Evolutionary conservation across 1,284 basidiomycete genomes (phyloP).

Genomic region (Naganishia albida): DNA sequence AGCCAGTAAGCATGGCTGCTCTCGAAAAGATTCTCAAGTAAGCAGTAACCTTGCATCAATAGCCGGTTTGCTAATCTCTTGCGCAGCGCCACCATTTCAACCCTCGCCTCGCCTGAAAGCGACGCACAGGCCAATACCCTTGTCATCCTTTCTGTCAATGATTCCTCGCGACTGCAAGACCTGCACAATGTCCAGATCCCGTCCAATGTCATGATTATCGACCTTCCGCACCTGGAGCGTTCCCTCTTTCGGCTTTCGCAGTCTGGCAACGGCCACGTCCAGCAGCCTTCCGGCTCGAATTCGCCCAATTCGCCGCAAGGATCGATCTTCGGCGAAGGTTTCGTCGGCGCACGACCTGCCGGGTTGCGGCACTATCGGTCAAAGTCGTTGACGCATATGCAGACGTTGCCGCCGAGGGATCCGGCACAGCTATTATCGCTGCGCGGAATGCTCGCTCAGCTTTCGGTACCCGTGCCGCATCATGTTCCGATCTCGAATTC

Average conservation of each 20-base stretch:
- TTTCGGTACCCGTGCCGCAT: slow-evolving; percentile 50
- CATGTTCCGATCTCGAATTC: slow-evolving; percentile 53
- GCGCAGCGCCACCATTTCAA: slow-evolving; percentile 65
- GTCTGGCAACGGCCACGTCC: not conserved
- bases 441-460: slow-evolving; percentile 44
- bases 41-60: slow-evolving; percentile 19
- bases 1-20: slow-evolving; percentile 67
- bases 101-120: slow-evolving; percentile 71
- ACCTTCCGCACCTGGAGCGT: slow-evolving; percentile 65
- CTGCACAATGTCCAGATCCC: slow-evolving; percentile 59
- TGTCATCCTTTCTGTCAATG: slow-evolving; percentile 71
- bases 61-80: not conserved
- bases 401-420: not conserved
- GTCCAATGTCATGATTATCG: slow-evolving; percentile 69
- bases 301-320: slow-evolving; percentile 24
- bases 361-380: slow-evolving; percentile 18
- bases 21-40: slow-evolving; percentile 69
- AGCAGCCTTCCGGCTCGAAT: slow-evolving; percentile 12
- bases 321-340: slow-evolving; percentile 5
- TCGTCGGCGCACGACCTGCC: not conserved
- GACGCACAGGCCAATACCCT: slow-evolving; percentile 71
- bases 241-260: slow-evolving; percentile 54
- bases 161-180: slow-evolving; percentile 41
- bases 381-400: slow-evolving; percentile 13
- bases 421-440: slow-evolving; percentile 39